Conservation (phyloP, 192 early-diverging fungal species). For the Mortierella hygrophila region DNA sequence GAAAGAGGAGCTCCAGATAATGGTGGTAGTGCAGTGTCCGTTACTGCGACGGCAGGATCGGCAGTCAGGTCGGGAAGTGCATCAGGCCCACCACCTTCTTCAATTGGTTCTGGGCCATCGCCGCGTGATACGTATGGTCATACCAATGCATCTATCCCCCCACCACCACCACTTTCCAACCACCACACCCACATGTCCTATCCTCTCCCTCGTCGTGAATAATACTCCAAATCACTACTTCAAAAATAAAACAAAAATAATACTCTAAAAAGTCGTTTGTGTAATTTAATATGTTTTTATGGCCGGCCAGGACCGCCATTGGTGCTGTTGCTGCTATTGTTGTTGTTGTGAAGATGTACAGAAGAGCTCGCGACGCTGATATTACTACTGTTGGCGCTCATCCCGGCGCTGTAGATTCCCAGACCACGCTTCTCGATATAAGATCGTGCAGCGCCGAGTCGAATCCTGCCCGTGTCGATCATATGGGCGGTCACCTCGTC, state of each 20-base stretch:
- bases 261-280: not conserved
- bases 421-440: conserved; percentile 69
- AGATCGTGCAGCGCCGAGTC: conserved; percentile 67
- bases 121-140: conserved; percentile 5
- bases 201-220: conserved; percentile 23
- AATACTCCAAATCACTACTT: not conserved
- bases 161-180: not conserved
- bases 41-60: not conserved
- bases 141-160: not conserved
- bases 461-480: conserved; percentile 76
- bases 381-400: conserved; percentile 22
- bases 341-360: not conserved
- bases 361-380: not conserved
- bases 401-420: conserved; percentile 33
- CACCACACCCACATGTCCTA: conserved; percentile 10
- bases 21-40: not conserved
- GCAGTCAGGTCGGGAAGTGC: not conserved
- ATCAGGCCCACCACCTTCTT: conserved; percentile 5
- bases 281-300: not conserved
- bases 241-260: not conserved
- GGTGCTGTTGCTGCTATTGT: not conserved
- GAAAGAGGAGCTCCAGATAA: not conserved
- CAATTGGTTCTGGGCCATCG: not conserved
- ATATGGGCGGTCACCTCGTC: conserved; percentile 76
- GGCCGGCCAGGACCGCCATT: not conserved